Evolutionary conservation across 352 stramenopile genomes (phyloP), one percentile per base, ranked within the genome.

Genomic region (Pythium aquatile): DNA sequence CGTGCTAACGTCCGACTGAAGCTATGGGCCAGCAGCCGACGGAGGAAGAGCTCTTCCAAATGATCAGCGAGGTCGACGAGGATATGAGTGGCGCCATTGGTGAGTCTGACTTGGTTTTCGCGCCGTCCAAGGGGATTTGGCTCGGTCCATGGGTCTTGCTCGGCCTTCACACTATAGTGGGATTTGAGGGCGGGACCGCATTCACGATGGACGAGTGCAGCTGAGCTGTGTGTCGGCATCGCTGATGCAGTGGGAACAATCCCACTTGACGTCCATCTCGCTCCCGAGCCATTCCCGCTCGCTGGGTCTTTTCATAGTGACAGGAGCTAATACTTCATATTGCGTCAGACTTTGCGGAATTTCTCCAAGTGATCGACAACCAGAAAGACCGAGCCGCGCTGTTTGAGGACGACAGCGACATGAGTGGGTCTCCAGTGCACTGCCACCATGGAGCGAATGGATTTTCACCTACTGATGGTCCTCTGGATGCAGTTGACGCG

Each of bases 21-120:
- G 94, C 92, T 14, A 99, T 99, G 95, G 96, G 96, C 2, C 96
- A 99, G 73, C 92, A 98, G 44, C 96, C 94, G n/a, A 99, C 95
- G 0, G 97, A 99, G 67, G 97, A 99, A 75, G 96, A 99, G 77
- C 79, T 99, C 30, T 99, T 99, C 65, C 92, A 98, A 68, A 97
- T 98, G 91, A 98, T 98, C 67, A 94, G 85, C 42, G 85, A 93
- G 61, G 83, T 94, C 24, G 85, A 93, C 49, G 84, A 94, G 66
- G 84, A 93, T 66, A 98, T 98, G 93, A 98, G 88, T 65, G 96
- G 94, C 17, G 94, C 91, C 0, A 99, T 99, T 49, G 83, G 83
- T 90, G 47, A 29, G 51, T 49, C 6, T 35, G 24, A 24, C 39
- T 24, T 35, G 24, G 11, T n/a, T 32, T 54, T 54, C 47, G 47